Conservation (phyloP, 225 moss, liverwort and hornwort genomes). For the Straminergon stramineum region DNA sequence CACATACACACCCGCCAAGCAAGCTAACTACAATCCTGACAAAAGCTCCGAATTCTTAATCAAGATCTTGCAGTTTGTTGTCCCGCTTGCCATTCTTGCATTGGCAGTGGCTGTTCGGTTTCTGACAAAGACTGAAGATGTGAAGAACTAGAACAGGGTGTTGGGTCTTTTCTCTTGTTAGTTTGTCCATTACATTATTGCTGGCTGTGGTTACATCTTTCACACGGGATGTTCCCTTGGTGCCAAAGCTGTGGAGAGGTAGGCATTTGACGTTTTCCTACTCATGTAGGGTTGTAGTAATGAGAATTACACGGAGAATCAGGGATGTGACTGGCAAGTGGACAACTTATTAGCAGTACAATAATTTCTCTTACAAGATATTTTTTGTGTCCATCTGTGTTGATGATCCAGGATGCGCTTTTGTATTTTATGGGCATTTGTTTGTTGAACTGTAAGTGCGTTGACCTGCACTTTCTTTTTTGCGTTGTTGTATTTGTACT, state of each 20-base stretch:
- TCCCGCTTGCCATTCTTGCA: slow-evolving; percentile 78
- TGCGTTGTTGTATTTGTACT: background rate
- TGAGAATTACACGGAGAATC: background rate
- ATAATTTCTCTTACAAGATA: slow-evolving; percentile 5
- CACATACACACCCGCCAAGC: slow-evolving; percentile 46
- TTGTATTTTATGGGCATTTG: background rate
- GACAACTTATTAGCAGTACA: slow-evolving; percentile 5
- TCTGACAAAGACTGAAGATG: slow-evolving; percentile 74
- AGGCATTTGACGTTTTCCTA: background rate
- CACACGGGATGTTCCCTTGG: background rate
- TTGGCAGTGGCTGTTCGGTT: slow-evolving; percentile 79
- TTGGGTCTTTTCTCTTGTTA: background rate
- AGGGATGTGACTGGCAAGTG: background rate
- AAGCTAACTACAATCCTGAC: slow-evolving; percentile 69
- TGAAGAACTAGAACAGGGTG: slow-evolving; percentile 3
- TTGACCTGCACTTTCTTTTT: background rate
- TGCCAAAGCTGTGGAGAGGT: background rate
- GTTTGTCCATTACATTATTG: slow-evolving; percentile 11
- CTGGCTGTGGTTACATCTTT: slow-evolving; percentile 13
- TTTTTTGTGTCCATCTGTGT: slow-evolving; percentile 4
- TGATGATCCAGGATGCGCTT: background rate
- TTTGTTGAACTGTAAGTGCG: background rate
- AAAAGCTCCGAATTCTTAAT: slow-evolving; percentile 83
- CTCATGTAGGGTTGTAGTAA: background rate
- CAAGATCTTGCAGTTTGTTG: slow-evolving; percentile 87